Evolutionary conservation across 108 stramenopile genomes (phyloP).

Genomic region (Craspedostauros australis): DNA sequence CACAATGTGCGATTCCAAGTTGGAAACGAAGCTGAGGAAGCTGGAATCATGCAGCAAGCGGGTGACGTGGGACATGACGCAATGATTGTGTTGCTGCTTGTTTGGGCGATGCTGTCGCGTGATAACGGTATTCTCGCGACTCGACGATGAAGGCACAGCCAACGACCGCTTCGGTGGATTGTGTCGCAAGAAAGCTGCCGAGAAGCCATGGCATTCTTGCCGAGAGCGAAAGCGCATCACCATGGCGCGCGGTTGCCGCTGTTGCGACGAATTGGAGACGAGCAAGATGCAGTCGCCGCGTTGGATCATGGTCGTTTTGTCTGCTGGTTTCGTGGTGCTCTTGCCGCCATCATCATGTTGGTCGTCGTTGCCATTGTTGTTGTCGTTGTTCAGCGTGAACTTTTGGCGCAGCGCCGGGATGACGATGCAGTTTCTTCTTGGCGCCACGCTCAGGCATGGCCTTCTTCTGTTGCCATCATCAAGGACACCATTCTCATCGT

Average conservation of each 20-base stretch:
- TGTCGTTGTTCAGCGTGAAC: slow-evolving; percentile 15
- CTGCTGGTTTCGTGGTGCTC: no score
- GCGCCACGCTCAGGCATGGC: no score
- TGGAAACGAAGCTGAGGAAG: slow-evolving; percentile 28
- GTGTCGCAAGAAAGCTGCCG: slow-evolving; percentile 21
- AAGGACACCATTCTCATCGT: no score
- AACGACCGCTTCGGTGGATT: no score
- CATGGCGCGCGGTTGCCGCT: slow-evolving; percentile 21
- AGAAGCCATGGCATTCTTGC: slow-evolving; percentile 29
- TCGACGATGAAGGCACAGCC: no score
- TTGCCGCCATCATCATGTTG: no score
- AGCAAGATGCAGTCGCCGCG: slow-evolving; percentile 23
- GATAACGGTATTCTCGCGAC: no score
- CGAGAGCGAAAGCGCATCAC: slow-evolving; percentile 28
- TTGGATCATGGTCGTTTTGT: slow-evolving; percentile 21
- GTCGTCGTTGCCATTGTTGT: no score
- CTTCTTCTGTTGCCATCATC: no score
- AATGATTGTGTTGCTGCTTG: no score
- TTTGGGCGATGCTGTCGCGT: no score
- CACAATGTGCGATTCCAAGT: slow-evolving; percentile 22
- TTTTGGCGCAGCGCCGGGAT: slow-evolving; percentile 25
- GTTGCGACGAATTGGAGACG: no score
- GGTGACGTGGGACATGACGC: slow-evolving; percentile 12
- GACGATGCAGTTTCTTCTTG: slow-evolving; percentile 12
- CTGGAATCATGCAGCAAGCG: slow-evolving; percentile 31